Conservation (phyloP, 768 basidiomycete species). For the Hericium alpestre region DNA sequence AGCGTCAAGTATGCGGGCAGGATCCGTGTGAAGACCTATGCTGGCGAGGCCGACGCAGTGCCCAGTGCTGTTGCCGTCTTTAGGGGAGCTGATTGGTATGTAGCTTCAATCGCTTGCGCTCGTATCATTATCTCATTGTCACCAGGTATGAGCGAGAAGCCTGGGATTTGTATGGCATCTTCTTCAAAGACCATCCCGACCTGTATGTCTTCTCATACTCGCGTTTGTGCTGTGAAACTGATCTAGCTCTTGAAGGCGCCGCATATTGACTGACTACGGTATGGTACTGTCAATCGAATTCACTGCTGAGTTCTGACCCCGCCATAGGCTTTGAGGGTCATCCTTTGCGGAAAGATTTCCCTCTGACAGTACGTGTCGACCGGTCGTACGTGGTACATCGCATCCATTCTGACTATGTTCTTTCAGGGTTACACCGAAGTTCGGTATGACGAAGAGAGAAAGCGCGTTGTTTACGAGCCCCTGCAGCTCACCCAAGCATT, state of each 20-base stretch:
- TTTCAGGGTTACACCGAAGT: conserved; percentile 93
- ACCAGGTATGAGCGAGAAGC: conserved; percentile 90
- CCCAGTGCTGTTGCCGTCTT: conserved; percentile 74
- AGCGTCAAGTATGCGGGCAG: conserved; percentile 70
- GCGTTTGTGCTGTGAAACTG: conserved; percentile 5
- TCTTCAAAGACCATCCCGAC: conserved; percentile 94
- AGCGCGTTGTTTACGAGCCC: conserved; percentile 95
- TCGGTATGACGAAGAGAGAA: conserved; percentile 94
- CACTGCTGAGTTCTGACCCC: conserved; percentile 6
- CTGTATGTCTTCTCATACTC: conserved; percentile 44
- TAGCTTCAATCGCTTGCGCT: conserved; percentile 1
- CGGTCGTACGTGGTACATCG: too few relatives aligned
- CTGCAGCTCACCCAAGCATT: conserved; percentile 96
- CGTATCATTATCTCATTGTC: conserved; percentile 1
- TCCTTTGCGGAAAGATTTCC: conserved; percentile 96
- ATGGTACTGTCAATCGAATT: conserved; percentile 10
- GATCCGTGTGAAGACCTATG: conserved; percentile 95
- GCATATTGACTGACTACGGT: conserved; percentile 98
- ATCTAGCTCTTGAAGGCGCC: conserved; percentile 46
- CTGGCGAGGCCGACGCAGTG: conserved; percentile 84
- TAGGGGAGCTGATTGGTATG: conserved; percentile 88
- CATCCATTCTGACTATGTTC: too few relatives aligned
- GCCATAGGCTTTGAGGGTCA: conserved; percentile 86
- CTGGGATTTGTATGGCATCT: conserved; percentile 96
- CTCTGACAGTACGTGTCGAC: conserved; percentile 62